These are phyloP conservation scores for Ustilago cynodontis DNA, from an alignment of 1,284 basidiomycete species.

Conservation along the genomic window DNA sequence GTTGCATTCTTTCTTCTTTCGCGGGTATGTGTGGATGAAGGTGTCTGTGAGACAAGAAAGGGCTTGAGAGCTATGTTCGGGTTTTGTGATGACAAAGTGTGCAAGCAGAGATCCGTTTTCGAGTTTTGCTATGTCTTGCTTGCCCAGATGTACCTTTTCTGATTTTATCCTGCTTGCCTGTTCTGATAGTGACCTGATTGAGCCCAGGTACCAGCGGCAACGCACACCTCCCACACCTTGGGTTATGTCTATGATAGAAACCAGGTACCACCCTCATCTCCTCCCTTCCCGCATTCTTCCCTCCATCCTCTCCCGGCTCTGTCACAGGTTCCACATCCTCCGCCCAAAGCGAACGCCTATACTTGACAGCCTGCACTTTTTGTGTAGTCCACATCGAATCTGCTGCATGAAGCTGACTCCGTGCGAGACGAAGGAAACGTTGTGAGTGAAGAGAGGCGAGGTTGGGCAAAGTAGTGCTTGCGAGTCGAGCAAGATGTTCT, in stretches of 20 bases:
- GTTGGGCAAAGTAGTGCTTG: conserved; percentile 22
- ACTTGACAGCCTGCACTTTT: conserved; percentile 13
- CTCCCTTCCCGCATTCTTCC: background rate
- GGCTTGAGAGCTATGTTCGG: conserved; percentile 2
- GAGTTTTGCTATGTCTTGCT: background rate
- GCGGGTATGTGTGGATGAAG: conserved; percentile 14
- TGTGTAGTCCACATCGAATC: conserved; percentile 25
- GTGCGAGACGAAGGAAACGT: conserved; percentile 31
- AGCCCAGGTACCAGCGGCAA: conserved; percentile 24
- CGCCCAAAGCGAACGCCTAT: conserved; percentile 27
- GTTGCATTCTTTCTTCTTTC: background rate
- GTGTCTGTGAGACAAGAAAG: background rate
- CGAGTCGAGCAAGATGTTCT: conserved; percentile 35
- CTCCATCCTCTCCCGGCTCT: background rate
- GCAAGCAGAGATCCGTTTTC: conserved; percentile 14
- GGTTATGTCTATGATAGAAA: conserved; percentile 39
- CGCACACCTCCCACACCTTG: conserved; percentile 18
- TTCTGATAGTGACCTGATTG: conserved; percentile 10
- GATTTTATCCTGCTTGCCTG: background rate
- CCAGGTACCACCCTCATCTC: conserved; percentile 21
- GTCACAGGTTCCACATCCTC: conserved; percentile 26
- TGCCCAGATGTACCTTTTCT: background rate
- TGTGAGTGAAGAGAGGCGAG: conserved; percentile 36
- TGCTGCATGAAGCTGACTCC: background rate
- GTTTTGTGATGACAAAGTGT: conserved; percentile 27